A percentile compares a stretch with the other conserved stretches of the same genome.
Conservation (phyloP, 176 grass and related monocot species). For the Rhynchospora tenuis region DNA sequence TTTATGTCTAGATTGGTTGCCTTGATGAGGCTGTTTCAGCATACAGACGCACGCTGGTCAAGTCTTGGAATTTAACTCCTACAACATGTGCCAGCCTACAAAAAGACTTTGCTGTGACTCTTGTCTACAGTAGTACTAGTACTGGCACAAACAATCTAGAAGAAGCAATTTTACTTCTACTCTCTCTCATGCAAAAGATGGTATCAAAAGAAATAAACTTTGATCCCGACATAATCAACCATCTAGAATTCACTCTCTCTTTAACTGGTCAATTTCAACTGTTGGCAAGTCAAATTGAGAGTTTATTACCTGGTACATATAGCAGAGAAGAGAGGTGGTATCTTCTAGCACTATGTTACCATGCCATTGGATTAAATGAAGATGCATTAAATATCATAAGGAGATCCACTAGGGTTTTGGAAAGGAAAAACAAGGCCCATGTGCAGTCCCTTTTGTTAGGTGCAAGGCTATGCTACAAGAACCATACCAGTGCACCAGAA, state of each 20-base stretch:
- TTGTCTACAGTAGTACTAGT: conserved; percentile 64
- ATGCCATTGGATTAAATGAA: conserved; percentile 63
- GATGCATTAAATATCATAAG: conserved; percentile 84
- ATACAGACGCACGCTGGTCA: conserved; percentile 65
- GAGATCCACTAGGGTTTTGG: conserved; percentile 49
- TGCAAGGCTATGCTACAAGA: conserved; percentile 84
- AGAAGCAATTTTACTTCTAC: conserved; percentile 70
- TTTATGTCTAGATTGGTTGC: conserved; percentile 37
- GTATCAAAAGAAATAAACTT: conserved; percentile 64
- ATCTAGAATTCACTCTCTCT: conserved; percentile 75
- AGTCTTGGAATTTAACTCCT: conserved; percentile 71
- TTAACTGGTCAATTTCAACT: conserved; percentile 73
- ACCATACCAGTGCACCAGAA: conserved; percentile 60
- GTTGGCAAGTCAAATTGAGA: conserved; percentile 73
- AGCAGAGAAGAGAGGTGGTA: conserved; percentile 87
- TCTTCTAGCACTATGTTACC: conserved; percentile 86
- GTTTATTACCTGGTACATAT: conserved; percentile 80
- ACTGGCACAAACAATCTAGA: conserved; percentile 50
- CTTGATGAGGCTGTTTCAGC: conserved; percentile 72
- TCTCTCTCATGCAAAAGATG: conserved; percentile 75
- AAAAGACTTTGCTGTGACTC: conserved; percentile 71
- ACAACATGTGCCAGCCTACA: conserved; percentile 62
- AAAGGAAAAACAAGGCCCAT: conserved; percentile 75
- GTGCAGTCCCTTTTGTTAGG: conserved; percentile 87
- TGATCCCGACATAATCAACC: conserved; percentile 83